Evolutionary conservation across 257 asterid species (phyloP), one percentile per base, ranked within the genome.

Genomic region (Asclepias syriaca): DNA sequence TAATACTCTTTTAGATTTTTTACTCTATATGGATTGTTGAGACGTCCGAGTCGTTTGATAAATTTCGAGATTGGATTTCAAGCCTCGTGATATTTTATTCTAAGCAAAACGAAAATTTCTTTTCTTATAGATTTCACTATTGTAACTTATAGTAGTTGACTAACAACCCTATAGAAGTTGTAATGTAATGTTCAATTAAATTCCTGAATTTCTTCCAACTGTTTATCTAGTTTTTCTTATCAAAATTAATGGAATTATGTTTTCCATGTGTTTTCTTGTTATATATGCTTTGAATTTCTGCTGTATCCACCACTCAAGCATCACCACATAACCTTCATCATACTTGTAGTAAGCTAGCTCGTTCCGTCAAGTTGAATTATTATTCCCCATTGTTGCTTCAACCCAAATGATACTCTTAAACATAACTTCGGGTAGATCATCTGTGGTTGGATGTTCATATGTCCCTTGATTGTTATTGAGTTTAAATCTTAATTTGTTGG

Each of bases 401-500:
- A 14, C 19, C 49, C 24, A 34, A 32, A 63, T 60, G 43, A 27
- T 12, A 60, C 66, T 27, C 65, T 60, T 60, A 2, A 16, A 63
- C 29, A 8, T 64, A 19, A 16, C 15, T 1, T 64, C 68, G 18
- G 22, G 60, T 24, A 9, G 14, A 22, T 15, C 58, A 49, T 29
- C 43, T 72, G 14, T 66, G 50, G 37, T n/a, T 61, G 6, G 53
- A 59, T 16, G 21, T 65, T 40, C 45, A 19, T 51, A 12, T 21
- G 8, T 45, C 21, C 18, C 1, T 60, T 60, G 15, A 60, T 19
- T 21, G 43, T 21, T 48, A 10, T 46, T 3, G 9, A 45, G 6
- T 21, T 21, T 10, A 43, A 48, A n/a, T 75, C 77, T 70, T 65
- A 63, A 58, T 75, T 71, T 72, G 61, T 68, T 74, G 83, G 59